Evolutionary conservation across 495 filamentous ascomycete species (phyloP).

Genomic region (Penicillium antarcticum): DNA sequence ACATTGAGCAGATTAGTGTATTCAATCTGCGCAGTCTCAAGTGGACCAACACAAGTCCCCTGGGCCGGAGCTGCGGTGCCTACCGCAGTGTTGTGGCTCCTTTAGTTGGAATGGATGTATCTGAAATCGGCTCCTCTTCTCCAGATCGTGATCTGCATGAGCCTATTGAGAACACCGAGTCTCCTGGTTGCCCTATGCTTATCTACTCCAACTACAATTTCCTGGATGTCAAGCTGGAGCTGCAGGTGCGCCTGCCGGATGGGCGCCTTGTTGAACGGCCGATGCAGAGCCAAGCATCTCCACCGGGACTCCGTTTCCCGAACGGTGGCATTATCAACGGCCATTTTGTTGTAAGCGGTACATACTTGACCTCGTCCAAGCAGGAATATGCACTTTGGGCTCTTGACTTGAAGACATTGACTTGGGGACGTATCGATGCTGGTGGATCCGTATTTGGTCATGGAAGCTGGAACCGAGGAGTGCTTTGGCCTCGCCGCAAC

Average conservation of each 20-base stretch:
- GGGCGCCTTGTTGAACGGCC: slow-evolving; percentile 81
- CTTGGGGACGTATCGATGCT: slow-evolving; percentile 93
- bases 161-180: slow-evolving; percentile 36
- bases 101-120: slow-evolving; percentile 62
- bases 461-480: slow-evolving; percentile 94
- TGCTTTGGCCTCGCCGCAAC: slow-evolving; percentile 89
- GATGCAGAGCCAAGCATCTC: slow-evolving; percentile 83
- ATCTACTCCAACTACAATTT: slow-evolving; percentile 99
- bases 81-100: slow-evolving; percentile 94
- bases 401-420: slow-evolving; percentile 78
- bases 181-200: slow-evolving; percentile 77
- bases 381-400: slow-evolving; percentile 99
- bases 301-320: slow-evolving; percentile 89
- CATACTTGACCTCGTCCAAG: slow-evolving; percentile 94
- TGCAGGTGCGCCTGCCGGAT: slow-evolving; percentile 83
- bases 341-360: slow-evolving; percentile 95
- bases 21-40: slow-evolving; percentile 96
- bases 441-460: slow-evolving; percentile 91
- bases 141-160: slow-evolving; percentile 37
- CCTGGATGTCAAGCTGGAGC: slow-evolving; percentile 89
- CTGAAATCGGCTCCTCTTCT: slow-evolving; percentile 62
- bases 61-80: slow-evolving; percentile 90
- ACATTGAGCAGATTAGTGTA: slow-evolving; percentile 96
- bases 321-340: slow-evolving; percentile 92
- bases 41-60: slow-evolving; percentile 81